Conservation (phyloP, 179 eudicot genomes). For the Corrigiola litoralis region DNA sequence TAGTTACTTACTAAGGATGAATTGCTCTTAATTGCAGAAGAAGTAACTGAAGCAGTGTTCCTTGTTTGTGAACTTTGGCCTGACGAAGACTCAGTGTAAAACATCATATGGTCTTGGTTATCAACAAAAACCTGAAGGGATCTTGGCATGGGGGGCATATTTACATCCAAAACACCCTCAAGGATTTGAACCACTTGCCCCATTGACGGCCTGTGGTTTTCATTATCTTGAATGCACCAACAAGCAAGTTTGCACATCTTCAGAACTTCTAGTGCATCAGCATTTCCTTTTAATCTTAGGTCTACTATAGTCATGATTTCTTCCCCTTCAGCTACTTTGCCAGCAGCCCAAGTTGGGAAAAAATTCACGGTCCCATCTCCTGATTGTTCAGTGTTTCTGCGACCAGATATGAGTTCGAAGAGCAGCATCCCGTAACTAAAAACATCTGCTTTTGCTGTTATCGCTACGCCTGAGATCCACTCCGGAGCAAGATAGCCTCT, state of each 20-base stretch:
- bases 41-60: conserved; percentile 13
- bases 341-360: conserved; percentile 2
- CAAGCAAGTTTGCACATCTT: conserved; percentile 31
- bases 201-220: neutral
- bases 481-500: conserved; percentile 23
- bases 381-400: conserved; percentile 19
- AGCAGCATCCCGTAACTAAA: conserved; percentile 20
- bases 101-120: conserved; percentile 12
- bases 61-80: conserved; percentile 20
- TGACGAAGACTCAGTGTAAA: conserved; percentile 30
- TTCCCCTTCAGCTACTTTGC: neutral
- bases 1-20: neutral
- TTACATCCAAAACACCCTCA: conserved; percentile 34
- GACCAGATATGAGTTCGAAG: conserved; percentile 26
- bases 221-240: conserved; percentile 27
- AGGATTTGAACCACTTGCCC: conserved; percentile 22
- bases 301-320: neutral
- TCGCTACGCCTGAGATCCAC: conserved; percentile 16
- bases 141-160: conserved; percentile 26
- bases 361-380: neutral
- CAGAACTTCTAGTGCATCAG: conserved; percentile 17
- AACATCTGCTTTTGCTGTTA: conserved; percentile 20
- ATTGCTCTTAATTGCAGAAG: neutral
- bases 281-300: conserved; percentile 17
- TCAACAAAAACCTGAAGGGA: conserved; percentile 18